A percentile compares a stretch with the other conserved stretches of the same genome.
Conservation (phyloP, 805 yeast genomes). For the Candida pseudofarinosa region DNA sequence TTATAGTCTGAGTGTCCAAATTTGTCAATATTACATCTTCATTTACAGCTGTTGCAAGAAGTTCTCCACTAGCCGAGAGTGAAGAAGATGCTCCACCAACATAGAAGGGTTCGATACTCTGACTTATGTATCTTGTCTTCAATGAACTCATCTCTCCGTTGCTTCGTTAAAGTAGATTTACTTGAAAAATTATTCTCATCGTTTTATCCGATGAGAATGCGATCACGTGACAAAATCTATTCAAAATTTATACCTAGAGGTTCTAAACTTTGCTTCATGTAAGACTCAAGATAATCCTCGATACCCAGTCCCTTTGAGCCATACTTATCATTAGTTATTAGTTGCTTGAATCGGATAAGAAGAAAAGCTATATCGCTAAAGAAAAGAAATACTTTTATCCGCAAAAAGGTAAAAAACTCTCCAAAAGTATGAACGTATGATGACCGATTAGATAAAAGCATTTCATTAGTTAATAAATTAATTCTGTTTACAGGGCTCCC, state of each 20-base stretch:
- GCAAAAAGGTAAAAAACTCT: slow-evolving; percentile 12
- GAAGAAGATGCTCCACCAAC: slow-evolving; percentile 80
- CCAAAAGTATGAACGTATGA: slow-evolving; percentile 5
- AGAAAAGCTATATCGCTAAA: slow-evolving; percentile 30
- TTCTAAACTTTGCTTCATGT: slow-evolving; percentile 39
- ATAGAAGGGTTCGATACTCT: slow-evolving; percentile 74
- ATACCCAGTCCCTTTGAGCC: slow-evolving; percentile 33
- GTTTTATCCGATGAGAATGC: neutral
- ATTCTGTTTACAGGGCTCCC: slow-evolving; percentile 76
- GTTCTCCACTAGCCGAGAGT: slow-evolving; percentile 53
- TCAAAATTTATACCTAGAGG: slow-evolving; percentile 17
- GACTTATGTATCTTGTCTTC: slow-evolving; percentile 40
- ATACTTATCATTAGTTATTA: slow-evolving; percentile 26
- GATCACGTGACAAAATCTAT: neutral
- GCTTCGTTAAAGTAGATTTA: neutral
- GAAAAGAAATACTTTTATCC: slow-evolving; percentile 20
- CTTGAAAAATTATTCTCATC: neutral
- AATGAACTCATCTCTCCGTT: slow-evolving; percentile 17
- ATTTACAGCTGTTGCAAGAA: slow-evolving; percentile 74
- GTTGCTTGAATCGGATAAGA: slow-evolving; percentile 28
- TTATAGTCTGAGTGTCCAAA: slow-evolving; percentile 49
- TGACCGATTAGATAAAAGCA: slow-evolving; percentile 26
- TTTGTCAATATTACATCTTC: slow-evolving; percentile 75
- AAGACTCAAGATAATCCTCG: slow-evolving; percentile 45
- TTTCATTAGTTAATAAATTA: slow-evolving; percentile 57